Evolutionary conservation across 2,329 filamentous ascomycete species (phyloP), one percentile per base, ranked within the genome.

Genomic region (Neofusicoccum parvum): DNA sequence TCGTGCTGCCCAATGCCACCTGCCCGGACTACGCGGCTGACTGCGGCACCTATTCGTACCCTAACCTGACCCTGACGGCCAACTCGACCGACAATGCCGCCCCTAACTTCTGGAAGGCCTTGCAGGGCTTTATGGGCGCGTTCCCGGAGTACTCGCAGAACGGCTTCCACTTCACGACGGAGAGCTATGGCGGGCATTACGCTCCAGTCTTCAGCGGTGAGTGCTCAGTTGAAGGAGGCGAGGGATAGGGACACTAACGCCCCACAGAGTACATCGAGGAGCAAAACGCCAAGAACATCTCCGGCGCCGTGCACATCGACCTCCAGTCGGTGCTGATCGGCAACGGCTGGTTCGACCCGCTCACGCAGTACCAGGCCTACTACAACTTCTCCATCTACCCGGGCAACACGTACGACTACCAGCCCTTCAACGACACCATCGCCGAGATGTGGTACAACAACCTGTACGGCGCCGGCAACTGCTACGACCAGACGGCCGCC

Each of bases 91-190:
- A 76, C 15, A 77, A 74, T 63, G 85, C 86, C 2, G 86, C 86
- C 3, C 85, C 85, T 1, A 84, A 83, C 64, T 86, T 88, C 77
- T 88, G 85, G 84, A 85, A 83, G 73, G 86, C 84, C 0, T 71
- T 88, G 32, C 86, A 88, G 37, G 86, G 85, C 1, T 88, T 89
- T 74, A 86, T 87, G 82, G 86, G 86, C 2, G 86, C 82, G 0
- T 88, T 88, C 71, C 86, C 77, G 1, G 67, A 78, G 39, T 79
- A 79, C 67, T 72, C 75, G 0, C 75, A 81, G 20, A 77, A 81
- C 49, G 82, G 81, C 0, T 84, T 87, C 70, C 81, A 83, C 70
- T 86, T 87, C 68, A 78, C 85, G 0, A 85, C 83, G 0, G 85
- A 87, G 72, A 83, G 80, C 45, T 87, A 86, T 65, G 86, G 86